phyloP scores from a whole-genome alignment of 148 eudicot genomes.

The Euryodendron excelsum region DNA sequence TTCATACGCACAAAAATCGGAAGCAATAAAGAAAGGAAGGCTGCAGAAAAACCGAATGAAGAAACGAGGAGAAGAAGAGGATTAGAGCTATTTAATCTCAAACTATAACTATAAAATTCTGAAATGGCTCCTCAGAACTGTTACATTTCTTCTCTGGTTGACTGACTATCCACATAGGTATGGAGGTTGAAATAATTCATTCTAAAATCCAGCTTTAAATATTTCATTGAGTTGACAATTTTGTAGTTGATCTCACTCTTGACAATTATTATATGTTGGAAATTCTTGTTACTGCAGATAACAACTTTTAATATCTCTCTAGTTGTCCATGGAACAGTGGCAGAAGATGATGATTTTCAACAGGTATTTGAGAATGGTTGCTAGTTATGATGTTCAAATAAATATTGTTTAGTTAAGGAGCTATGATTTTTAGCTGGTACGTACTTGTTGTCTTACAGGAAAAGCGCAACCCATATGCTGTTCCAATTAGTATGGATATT shows the following conservation, averaged over 20 bases:
- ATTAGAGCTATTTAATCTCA: not conserved
- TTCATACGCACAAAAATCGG: not conserved
- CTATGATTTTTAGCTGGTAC: conserved; percentile 14
- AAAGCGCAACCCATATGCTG: conserved; percentile 68
- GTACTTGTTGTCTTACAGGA: conserved; percentile 51
- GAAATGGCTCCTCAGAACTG: not conserved
- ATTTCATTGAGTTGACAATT: not conserved
- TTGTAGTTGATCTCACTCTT: not conserved
- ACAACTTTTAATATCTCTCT: conserved; percentile 88
- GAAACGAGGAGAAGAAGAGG: not conserved
- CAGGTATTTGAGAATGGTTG: conserved; percentile 38
- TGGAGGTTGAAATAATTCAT: not conserved
- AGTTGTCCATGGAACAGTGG: conserved; percentile 88
- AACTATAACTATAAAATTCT: not conserved
- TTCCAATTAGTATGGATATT: conserved; percentile 71
- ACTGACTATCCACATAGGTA: not conserved
- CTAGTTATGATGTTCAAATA: not conserved
- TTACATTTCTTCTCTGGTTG: not conserved
- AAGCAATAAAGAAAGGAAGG: not conserved
- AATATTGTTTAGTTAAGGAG: not conserved
- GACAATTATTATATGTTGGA: conserved; percentile 1
- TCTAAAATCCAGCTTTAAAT: not conserved
- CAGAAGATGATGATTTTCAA: conserved; percentile 78
- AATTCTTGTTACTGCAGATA: conserved; percentile 51
- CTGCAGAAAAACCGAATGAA: not conserved